phyloP scores from a whole-genome alignment of 768 basidiomycete species.

The Collybia nuda region DNA sequence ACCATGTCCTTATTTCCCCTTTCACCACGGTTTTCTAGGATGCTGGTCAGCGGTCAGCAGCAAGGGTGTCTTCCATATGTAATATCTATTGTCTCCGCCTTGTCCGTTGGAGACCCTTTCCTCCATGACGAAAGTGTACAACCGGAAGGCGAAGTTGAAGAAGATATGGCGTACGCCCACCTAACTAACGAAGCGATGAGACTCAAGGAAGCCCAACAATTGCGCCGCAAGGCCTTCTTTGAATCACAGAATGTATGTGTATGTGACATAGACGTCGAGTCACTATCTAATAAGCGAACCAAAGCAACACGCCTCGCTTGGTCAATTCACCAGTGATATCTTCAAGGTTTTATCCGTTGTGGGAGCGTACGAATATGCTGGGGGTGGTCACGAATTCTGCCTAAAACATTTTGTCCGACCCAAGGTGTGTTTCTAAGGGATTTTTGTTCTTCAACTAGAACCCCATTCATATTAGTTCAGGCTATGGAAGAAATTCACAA shows the following conservation, averaged over 20 bases:
- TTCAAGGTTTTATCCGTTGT: slow-evolving; percentile 91
- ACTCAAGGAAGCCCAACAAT: slow-evolving; percentile 57
- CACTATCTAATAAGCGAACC: slow-evolving; percentile 4
- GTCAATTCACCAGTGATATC: slow-evolving; percentile 78
- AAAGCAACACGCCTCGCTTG: slow-evolving; percentile 78
- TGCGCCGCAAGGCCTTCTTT: slow-evolving; percentile 77
- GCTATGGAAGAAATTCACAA: slow-evolving; percentile 99
- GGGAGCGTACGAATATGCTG: slow-evolving; percentile 93
- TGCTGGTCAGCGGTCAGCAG: slow-evolving; percentile 91
- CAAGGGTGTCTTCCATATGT: slow-evolving; percentile 84
- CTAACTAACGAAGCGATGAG: slow-evolving; percentile 45
- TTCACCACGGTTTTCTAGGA: slow-evolving; percentile 91
- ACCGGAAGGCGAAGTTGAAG: slow-evolving; percentile 39
- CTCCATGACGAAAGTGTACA: slow-evolving; percentile 74
- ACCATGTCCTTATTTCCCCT: slow-evolving; percentile 94
- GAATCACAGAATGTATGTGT: slow-evolving; percentile 70
- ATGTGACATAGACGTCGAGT: not conserved
- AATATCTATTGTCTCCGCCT: slow-evolving; percentile 84
- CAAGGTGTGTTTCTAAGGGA: slow-evolving; percentile 55
- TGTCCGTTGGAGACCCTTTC: slow-evolving; percentile 97
- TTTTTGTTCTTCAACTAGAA: not conserved
- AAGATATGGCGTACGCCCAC: slow-evolving; percentile 36
- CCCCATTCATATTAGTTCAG: slow-evolving; percentile 34
- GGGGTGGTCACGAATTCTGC: slow-evolving; percentile 81
- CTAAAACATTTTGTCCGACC: slow-evolving; percentile 83